Conservation (phyloP, 148 eudicot genomes). For the Chenopodium suecicum region DNA sequence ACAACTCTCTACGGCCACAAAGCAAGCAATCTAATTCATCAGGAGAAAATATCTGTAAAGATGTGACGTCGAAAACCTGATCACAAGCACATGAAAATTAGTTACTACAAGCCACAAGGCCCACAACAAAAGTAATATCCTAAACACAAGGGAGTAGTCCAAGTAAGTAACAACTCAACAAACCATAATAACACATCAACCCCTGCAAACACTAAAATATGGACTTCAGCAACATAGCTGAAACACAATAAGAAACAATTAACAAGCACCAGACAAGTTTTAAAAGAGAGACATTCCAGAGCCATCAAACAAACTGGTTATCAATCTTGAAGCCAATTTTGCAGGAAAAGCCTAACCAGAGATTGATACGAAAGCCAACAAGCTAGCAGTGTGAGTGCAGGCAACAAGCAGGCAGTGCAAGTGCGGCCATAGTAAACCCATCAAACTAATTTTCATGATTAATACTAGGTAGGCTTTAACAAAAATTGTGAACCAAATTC, state of each 20-base stretch:
- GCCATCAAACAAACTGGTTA: background rate
- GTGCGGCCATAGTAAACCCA: background rate
- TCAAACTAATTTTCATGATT: background rate
- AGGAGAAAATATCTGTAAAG: conserved; percentile 88
- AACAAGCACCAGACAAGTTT: background rate
- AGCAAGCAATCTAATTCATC: conserved; percentile 88
- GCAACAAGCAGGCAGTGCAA: too few species aligned
- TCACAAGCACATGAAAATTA: conserved; percentile 1
- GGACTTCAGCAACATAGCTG: background rate
- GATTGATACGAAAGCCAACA: background rate
- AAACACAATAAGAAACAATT: background rate
- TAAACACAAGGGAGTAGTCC: background rate
- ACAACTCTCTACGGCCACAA: conserved; percentile 95
- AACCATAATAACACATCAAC: background rate
- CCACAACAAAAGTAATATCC: background rate
- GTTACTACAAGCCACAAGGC: background rate
- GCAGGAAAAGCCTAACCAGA: background rate
- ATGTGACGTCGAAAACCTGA: conserved; percentile 84
- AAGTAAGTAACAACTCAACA: background rate
- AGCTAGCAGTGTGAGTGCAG: background rate
- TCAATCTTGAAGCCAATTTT: background rate
- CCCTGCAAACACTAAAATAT: background rate
- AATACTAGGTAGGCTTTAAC: too few species aligned
- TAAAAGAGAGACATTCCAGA: background rate
- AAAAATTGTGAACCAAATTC: too few species aligned